A percentile compares a stretch with the other conserved stretches of the same genome.
phyloP scores from a whole-genome alignment of 345 rosid species.

The Reutealis trisperma region DNA sequence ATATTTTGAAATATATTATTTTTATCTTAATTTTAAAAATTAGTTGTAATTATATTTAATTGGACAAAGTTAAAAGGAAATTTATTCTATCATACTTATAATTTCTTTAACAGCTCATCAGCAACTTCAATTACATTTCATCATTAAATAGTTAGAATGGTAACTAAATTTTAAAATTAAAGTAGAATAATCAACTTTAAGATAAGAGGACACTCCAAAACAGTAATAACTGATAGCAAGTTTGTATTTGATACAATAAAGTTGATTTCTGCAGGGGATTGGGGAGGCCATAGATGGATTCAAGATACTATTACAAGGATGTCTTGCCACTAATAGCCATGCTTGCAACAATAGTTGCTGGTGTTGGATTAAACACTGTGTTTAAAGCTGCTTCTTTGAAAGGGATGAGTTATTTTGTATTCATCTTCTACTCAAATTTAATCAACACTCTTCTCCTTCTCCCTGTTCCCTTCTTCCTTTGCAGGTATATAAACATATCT shows the following conservation, averaged over 20 bases:
- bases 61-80: no score
- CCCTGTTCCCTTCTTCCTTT: background rate
- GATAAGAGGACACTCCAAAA: no score
- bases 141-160: no score
- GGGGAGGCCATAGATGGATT: background rate
- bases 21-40: no score
- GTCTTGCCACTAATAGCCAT: background rate
- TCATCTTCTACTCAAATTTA: background rate
- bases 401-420: conserved; percentile 1
- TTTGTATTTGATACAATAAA: background rate
- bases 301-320: background rate
- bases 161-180: no score
- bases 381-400: conserved; percentile 13
- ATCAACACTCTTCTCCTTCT: background rate
- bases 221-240: no score
- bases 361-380: conserved; percentile 3
- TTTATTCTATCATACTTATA: no score
- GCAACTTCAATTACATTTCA: no score
- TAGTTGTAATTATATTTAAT: no score
- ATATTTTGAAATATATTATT: no score
- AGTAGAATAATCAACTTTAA: no score
- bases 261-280: background rate
- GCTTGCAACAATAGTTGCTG: background rate
- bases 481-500: background rate
- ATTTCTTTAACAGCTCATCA: no score